phyloP scores from a whole-genome alignment of 768 basidiomycete genomes.

The Trametes meyenii region DNA sequence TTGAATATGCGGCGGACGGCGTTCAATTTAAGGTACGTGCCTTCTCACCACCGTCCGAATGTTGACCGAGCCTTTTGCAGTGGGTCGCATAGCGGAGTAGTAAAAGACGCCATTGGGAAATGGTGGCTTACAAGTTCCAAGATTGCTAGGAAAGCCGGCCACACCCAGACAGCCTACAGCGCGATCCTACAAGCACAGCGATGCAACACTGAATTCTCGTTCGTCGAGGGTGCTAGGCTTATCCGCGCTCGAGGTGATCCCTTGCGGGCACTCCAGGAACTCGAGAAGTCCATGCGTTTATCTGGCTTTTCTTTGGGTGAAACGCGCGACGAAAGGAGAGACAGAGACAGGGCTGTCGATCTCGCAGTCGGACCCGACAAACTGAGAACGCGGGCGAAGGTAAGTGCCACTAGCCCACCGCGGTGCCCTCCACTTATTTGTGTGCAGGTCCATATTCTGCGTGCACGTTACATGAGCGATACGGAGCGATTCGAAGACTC shows the following conservation, averaged over 20 bases:
- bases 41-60: not conserved
- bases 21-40: slow-evolving; percentile 55
- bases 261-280: slow-evolving; percentile 81
- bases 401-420: not conserved
- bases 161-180: slow-evolving; percentile 96
- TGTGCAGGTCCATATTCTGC: slow-evolving; percentile 72
- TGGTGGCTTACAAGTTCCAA: slow-evolving; percentile 95
- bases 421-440: not conserved
- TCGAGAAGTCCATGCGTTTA: slow-evolving; percentile 71
- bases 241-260: slow-evolving; percentile 78
- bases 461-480: slow-evolving; percentile 92
- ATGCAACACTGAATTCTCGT: slow-evolving; percentile 69
- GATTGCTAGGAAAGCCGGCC: slow-evolving; percentile 92
- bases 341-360: slow-evolving; percentile 5
- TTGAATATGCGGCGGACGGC: slow-evolving; percentile 89
- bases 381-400: slow-evolving; percentile 23
- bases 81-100: slow-evolving; percentile 12
- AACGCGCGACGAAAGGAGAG: not conserved
- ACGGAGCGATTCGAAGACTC: slow-evolving; percentile 77
- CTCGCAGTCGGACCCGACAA: slow-evolving; percentile 13
- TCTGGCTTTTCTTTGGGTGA: slow-evolving; percentile 7
- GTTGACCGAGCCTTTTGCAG: too few relatives aligned
- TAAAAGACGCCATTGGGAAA: slow-evolving; percentile 68
- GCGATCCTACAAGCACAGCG: slow-evolving; percentile 90
- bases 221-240: slow-evolving; percentile 90